Conservation (phyloP, 164 flowering plant genomes). For the Berberis thunbergii region DNA sequence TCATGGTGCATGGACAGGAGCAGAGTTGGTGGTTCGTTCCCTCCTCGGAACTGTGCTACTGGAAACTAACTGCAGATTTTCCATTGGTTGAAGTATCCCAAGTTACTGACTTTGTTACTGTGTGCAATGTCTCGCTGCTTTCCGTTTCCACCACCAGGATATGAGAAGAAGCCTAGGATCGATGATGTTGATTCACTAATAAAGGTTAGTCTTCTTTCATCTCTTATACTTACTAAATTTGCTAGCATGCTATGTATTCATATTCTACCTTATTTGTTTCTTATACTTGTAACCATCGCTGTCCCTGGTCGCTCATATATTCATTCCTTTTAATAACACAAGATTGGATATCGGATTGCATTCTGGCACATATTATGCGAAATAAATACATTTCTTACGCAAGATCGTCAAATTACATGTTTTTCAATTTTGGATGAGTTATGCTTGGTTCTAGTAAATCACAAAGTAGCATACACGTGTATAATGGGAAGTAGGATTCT, state of each 20-base stretch:
- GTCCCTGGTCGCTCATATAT: no score
- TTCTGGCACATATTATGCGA: no score
- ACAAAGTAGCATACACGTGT: no score
- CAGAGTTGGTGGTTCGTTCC: constrained; percentile 46
- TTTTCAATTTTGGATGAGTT: no score
- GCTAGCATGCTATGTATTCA: neutral
- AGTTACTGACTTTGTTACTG: constrained; percentile 16
- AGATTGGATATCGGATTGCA: no score
- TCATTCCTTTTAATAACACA: no score
- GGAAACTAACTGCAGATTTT: constrained; percentile 27
- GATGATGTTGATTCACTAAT: constrained; percentile 46
- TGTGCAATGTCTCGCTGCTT: constrained; percentile 98
- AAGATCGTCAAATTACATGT: no score
- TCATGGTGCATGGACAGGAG: constrained; percentile 83
- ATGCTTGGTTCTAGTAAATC: no score
- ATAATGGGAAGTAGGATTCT: no score
- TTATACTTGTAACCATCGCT: no score
- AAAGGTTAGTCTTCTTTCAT: constrained; percentile 37
- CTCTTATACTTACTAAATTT: neutral
- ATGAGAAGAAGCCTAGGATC: constrained; percentile 63
- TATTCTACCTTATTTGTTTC: no score
- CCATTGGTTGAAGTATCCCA: constrained; percentile 16
- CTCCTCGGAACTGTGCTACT: constrained; percentile 31
- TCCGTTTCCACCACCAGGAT: constrained; percentile 98
- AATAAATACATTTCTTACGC: no score